A percentile compares a stretch with the other conserved stretches of the same genome.
These are phyloP conservation scores for Mycena maculata DNA, from an alignment of 768 basidiomycete species.

Conservation along the genomic window DNA sequence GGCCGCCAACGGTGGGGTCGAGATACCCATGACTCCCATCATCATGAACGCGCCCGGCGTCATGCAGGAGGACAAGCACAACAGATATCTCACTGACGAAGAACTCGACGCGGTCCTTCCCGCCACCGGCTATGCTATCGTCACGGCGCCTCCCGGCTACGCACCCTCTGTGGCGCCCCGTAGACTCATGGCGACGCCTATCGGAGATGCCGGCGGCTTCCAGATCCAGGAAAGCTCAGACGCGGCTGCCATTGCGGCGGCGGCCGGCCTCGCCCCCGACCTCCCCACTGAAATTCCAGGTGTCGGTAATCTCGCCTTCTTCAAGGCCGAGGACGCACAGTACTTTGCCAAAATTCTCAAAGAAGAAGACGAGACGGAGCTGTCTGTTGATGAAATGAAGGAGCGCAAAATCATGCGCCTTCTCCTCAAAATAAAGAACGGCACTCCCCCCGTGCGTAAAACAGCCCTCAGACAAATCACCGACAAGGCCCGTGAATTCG, in stretches of 20 bases:
- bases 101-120: conserved; percentile 95
- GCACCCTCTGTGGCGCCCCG: conserved; percentile 78
- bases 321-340: conserved; percentile 97
- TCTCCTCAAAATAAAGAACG: conserved; percentile 98
- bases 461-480: conserved; percentile 98
- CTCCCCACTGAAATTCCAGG: conserved; percentile 98
- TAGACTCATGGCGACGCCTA: conserved; percentile 67
- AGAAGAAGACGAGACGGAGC: conserved; percentile 93
- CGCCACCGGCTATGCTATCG: conserved; percentile 86
- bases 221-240: conserved; percentile 97
- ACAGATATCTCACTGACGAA: conserved; percentile 95
- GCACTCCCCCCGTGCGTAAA: conserved; percentile 97
- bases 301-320: conserved; percentile 96
- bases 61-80: conserved; percentile 95
- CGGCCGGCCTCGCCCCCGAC: conserved; percentile 92
- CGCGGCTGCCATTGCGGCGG: conserved; percentile 87
- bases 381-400: conserved; percentile 98
- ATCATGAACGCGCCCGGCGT: conserved; percentile 90
- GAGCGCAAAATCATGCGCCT: conserved; percentile 99
- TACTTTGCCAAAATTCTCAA: conserved; percentile 97
- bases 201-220: conserved; percentile 82
- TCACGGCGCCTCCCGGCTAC: conserved; percentile 95
- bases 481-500: conserved; percentile 98
- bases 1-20: conserved; percentile 55
- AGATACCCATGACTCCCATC: conserved; percentile 79